Evolutionary conservation across 106 monocot species (phyloP).

Genomic region (Alisma plantagoaquatica): DNA sequence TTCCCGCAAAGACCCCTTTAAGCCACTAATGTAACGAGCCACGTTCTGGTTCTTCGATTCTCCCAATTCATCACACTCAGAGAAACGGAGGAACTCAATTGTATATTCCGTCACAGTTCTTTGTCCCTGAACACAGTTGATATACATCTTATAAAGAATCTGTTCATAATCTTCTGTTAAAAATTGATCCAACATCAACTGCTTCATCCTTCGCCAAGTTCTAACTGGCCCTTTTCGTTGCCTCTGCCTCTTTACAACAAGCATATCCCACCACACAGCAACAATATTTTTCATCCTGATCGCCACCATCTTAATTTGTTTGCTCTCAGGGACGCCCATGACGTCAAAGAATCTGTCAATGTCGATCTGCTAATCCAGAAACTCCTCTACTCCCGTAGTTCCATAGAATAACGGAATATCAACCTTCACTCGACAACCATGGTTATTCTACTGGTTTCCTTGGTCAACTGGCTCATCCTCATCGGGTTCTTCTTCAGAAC

Average conservation of each 20-base stretch:
- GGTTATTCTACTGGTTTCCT: too few species aligned
- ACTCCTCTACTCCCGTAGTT: background rate
- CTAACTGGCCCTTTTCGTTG: background rate
- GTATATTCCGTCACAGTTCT: background rate
- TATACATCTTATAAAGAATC: background rate
- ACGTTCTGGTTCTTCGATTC: background rate
- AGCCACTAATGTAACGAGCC: background rate
- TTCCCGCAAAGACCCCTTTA: background rate
- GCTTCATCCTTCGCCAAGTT: background rate
- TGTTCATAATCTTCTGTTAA: background rate
- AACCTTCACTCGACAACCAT: too few species aligned
- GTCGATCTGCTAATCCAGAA: slow-evolving; percentile 1
- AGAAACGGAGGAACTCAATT: background rate
- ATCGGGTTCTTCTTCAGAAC: too few species aligned
- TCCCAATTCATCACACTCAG: background rate
- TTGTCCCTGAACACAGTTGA: background rate
- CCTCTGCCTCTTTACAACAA: background rate
- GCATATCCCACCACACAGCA: slow-evolving; percentile 3
- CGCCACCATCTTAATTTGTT: slow-evolving; percentile 1
- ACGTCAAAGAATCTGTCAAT: slow-evolving; percentile 4
- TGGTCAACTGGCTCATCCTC: too few species aligned
- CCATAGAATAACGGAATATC: too few species aligned
- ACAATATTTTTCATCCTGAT: background rate
- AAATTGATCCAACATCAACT: background rate
- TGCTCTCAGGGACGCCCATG: background rate